Percentiles rank a stretch among this genome's conserved stretches.
Conservation (phyloP, 2,329 filamentous ascomycete species). For the Ophiognomonia clavigignenti-juglandacearum region DNA sequence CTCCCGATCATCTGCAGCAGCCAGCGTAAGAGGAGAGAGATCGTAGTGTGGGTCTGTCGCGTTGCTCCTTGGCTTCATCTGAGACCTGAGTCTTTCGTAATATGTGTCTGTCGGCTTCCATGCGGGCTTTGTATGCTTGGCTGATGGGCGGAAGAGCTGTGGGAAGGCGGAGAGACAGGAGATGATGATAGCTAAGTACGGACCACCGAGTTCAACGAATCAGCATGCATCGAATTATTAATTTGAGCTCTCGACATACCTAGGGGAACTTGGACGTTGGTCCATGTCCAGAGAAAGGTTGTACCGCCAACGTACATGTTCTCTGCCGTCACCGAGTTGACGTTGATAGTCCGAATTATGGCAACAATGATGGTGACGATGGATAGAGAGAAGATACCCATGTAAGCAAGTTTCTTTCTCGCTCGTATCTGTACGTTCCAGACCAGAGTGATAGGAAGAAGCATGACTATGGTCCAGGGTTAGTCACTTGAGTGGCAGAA, state of each 20-base stretch:
- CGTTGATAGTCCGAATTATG: not conserved
- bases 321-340: not conserved
- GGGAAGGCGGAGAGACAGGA: conserved; percentile 2
- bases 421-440: conserved; percentile 28
- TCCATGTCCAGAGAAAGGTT: not conserved
- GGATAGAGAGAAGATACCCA: not conserved
- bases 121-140: not conserved
- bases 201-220: too few species aligned
- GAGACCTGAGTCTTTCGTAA: not conserved
- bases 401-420: conserved; percentile 22
- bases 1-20: too few species aligned
- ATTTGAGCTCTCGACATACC: too few species aligned
- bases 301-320: not conserved
- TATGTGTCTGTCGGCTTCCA: conserved; percentile 1
- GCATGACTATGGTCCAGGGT: not conserved
- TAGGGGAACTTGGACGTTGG: not conserved
- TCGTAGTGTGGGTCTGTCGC: not conserved
- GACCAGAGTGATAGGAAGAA: conserved; percentile 9
- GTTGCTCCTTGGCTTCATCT: not conserved
- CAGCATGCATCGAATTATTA: too few species aligned
- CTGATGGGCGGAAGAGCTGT: not conserved
- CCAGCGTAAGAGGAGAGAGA: too few species aligned
- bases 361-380: not conserved
- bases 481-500: not conserved
- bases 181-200: not conserved